Conservation (phyloP, 306 rosid species). For the Prunus kanzakura region DNA sequence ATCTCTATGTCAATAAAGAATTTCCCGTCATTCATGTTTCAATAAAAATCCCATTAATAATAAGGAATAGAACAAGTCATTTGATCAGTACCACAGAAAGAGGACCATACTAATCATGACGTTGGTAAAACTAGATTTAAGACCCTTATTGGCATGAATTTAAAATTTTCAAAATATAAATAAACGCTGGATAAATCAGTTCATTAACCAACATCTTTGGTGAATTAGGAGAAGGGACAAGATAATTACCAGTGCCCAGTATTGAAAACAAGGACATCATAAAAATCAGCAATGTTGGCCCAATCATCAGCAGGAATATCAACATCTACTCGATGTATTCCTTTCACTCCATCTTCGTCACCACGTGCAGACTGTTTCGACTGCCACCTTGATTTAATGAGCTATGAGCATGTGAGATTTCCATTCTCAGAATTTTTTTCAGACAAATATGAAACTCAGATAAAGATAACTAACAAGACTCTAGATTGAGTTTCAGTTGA, state of each 20-base stretch:
- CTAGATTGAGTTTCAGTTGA: background rate
- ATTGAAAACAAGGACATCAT: conserved; percentile 80
- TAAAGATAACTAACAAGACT: background rate
- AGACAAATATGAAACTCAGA: conserved; percentile 2
- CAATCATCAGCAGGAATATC: conserved; percentile 91
- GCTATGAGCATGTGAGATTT: conserved; percentile 51
- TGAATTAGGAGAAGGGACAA: conserved; percentile 20
- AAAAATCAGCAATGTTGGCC: conserved; percentile 65
- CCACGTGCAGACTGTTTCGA: conserved; percentile 43
- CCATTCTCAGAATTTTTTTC: conserved; percentile 20
- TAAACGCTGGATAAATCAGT: background rate
- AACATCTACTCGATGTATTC: conserved; percentile 70
- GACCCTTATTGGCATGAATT: background rate
- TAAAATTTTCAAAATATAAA: background rate
- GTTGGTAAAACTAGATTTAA: background rate
- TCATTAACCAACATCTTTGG: conserved; percentile 6
- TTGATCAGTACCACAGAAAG: background rate
- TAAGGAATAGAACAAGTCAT: background rate
- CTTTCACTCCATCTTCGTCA: conserved; percentile 50
- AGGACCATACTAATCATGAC: background rate
- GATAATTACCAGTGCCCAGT: conserved; percentile 84
- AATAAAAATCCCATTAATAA: background rate
- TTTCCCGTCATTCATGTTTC: background rate
- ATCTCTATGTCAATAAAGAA: background rate
- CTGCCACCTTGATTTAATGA: conserved; percentile 79